Conservation (phyloP, 805 yeast species). For the Wickerhamomyces alni region DNA sequence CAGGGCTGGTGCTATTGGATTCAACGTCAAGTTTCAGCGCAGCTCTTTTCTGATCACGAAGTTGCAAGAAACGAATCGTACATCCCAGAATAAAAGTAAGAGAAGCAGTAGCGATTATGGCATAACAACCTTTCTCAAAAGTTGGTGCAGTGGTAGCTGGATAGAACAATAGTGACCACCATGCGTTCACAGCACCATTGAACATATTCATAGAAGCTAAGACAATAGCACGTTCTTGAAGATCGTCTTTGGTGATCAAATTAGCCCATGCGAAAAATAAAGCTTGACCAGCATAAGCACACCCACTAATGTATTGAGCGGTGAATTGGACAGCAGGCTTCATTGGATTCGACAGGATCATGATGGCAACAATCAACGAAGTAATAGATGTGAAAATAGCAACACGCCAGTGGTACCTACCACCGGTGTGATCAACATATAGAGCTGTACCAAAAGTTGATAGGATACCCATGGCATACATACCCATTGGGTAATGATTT, state of each 20-base stretch:
- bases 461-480: slow-evolving; percentile 44
- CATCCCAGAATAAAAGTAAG: slow-evolving; percentile 34
- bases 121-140: slow-evolving; percentile 48
- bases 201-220: slow-evolving; percentile 64
- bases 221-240: slow-evolving; percentile 59
- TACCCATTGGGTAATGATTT: slow-evolving; percentile 51
- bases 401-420: slow-evolving; percentile 39
- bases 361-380: slow-evolving; percentile 40
- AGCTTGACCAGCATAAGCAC: slow-evolving; percentile 54
- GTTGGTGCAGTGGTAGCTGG: slow-evolving; percentile 46
- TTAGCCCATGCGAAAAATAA: slow-evolving; percentile 61
- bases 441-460: slow-evolving; percentile 38
- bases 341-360: slow-evolving; percentile 38
- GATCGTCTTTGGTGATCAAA: slow-evolving; percentile 48
- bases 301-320: slow-evolving; percentile 51
- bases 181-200: slow-evolving; percentile 55
- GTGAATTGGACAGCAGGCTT: slow-evolving; percentile 35
- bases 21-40: too few relatives aligned
- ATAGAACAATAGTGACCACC: slow-evolving; percentile 56
- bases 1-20: too few relatives aligned
- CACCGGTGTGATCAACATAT: slow-evolving; percentile 34
- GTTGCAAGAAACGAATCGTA: slow-evolving; percentile 41
- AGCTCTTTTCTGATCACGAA: slow-evolving; percentile 23
- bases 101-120: slow-evolving; percentile 48
- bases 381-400: slow-evolving; percentile 38